Base-by-base conservation (phyloP, 2,329 filamentous ascomycete species). In the Dothidotthia symphoricarpi region DNA sequence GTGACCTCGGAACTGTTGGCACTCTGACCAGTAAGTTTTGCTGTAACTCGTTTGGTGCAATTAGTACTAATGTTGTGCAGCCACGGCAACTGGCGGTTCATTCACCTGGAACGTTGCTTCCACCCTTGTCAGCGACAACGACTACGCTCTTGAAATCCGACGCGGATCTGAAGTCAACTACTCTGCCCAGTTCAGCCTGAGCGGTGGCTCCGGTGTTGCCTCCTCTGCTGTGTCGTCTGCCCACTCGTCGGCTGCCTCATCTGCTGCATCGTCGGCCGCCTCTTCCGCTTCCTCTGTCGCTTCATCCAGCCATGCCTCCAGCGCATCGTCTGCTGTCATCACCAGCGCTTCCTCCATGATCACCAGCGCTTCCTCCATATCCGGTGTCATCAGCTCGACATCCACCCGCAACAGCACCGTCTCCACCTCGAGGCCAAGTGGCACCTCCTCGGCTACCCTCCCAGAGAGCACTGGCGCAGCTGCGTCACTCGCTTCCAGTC, bases 81-180 rank as follows among this genome's bases (percentile, higher is more conserved):
- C 59, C 26, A 43, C 66, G 36, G 74, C 69, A 16, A 68, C 62
- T 32, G 70, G 68, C 33, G 74, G 73, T 39, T 63, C 57, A 16
- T 78, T 68, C 68, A 67, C 64, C 39, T 82, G 76, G 76, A 76
- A 69, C 12, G 74, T 75, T 4, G 58, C 64, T 26, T 58, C 53
- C 16, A 60, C 53, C 26, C 66, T 81, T 17, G 51, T 61, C 29
- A 61, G 70, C 45, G 72, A 64, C 39, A 43, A 59, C 25, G 68
- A 79, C 66, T 83, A 82, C 55, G 78, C 80, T 37, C 72, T 83
- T 41, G 64, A 80, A 60, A 80, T 83, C 64, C 59, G 53, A 11
- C 78, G 81, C 57, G 73, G 69, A 41, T 64, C 57, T 27, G 47
- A 67, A 32, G 55, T 68, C 59, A 83, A 83, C 68, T 82, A 80